Evolutionary conservation across 257 asterid species (phyloP).

Genomic region (Plectranthus barbatus): DNA sequence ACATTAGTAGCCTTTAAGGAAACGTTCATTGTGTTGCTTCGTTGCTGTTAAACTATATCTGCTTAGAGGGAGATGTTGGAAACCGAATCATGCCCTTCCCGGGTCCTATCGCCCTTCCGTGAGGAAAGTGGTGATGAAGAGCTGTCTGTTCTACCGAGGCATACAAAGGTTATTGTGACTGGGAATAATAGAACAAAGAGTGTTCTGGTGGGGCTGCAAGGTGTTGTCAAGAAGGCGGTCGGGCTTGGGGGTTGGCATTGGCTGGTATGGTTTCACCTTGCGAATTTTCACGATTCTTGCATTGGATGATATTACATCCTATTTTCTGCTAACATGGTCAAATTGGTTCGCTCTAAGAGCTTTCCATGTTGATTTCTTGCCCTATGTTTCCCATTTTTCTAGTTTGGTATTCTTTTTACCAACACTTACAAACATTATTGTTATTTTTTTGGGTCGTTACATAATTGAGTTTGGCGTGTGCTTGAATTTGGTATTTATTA

Average conservation of each 20-base stretch:
- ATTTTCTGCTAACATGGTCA: not conserved
- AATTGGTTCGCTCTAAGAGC: not conserved
- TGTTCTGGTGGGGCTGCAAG: conserved; percentile 89
- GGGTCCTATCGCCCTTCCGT: conserved; percentile 61
- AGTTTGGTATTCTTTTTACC: not conserved
- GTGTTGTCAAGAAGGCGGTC: conserved; percentile 91
- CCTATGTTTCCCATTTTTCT: not conserved
- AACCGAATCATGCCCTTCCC: conserved; percentile 57
- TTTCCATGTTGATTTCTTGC: not conserved
- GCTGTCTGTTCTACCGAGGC: conserved; percentile 89
- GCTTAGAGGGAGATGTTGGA: conserved; percentile 46
- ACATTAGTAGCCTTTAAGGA: conserved; percentile 6
- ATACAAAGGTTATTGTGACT: conserved; percentile 85
- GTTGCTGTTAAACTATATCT: conserved; percentile 2
- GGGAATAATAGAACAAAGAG: conserved; percentile 94
- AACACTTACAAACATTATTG: not conserved
- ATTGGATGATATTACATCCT: not conserved
- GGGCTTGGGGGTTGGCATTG: conserved; percentile 99
- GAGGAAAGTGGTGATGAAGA: conserved; percentile 95
- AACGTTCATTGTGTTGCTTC: conserved; percentile 2
- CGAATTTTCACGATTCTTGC: not conserved
- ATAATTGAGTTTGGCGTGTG: not conserved
- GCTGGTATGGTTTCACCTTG: conserved; percentile 58
- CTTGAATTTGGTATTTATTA: not conserved
- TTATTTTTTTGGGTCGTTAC: not conserved